A percentile compares a stretch with the other conserved stretches of the same genome.
phyloP scores from a whole-genome alignment of 345 rosid species.

The Hypericum androsaemum region DNA sequence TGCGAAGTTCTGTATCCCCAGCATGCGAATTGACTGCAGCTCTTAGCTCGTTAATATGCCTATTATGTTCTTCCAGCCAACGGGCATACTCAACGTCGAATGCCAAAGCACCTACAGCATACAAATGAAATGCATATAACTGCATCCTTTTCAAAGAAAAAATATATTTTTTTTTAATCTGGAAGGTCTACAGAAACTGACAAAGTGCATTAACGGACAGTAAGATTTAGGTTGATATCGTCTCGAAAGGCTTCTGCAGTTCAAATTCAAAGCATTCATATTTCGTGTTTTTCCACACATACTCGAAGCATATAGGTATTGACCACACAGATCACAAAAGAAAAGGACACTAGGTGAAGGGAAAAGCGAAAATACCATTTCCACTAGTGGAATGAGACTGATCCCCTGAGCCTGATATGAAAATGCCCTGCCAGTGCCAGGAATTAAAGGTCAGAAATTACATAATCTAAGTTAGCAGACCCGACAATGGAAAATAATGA shows the following conservation, averaged over 20 bases:
- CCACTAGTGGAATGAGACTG: slow-evolving; percentile 84
- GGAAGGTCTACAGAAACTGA: neutral
- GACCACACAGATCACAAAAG: neutral
- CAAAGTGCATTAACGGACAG: too few relatives aligned
- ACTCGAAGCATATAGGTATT: neutral
- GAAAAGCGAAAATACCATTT: slow-evolving; percentile 41
- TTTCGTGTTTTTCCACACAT: neutral
- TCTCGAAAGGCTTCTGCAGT: too few relatives aligned
- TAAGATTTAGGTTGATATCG: too few relatives aligned
- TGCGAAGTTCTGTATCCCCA: slow-evolving; percentile 78
- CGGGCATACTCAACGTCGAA: slow-evolving; percentile 79
- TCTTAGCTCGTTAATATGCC: slow-evolving; percentile 64
- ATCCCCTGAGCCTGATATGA: slow-evolving; percentile 75
- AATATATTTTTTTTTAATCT: neutral
- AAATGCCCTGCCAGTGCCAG: neutral
- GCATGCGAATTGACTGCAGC: slow-evolving; percentile 86
- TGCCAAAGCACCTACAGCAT: slow-evolving; percentile 64
- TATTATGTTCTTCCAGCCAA: slow-evolving; percentile 83
- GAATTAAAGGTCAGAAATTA: neutral
- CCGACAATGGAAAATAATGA: neutral
- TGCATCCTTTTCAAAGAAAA: neutral
- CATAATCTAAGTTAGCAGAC: neutral
- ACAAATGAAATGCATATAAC: slow-evolving; percentile 1
- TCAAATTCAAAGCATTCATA: too few relatives aligned
- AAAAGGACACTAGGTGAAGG: neutral